A percentile compares a stretch with the other conserved stretches of the same genome.
These are phyloP conservation scores for Zostera marina DNA, from an alignment of 116 monocot genomes.

Conservation along the genomic window DNA sequence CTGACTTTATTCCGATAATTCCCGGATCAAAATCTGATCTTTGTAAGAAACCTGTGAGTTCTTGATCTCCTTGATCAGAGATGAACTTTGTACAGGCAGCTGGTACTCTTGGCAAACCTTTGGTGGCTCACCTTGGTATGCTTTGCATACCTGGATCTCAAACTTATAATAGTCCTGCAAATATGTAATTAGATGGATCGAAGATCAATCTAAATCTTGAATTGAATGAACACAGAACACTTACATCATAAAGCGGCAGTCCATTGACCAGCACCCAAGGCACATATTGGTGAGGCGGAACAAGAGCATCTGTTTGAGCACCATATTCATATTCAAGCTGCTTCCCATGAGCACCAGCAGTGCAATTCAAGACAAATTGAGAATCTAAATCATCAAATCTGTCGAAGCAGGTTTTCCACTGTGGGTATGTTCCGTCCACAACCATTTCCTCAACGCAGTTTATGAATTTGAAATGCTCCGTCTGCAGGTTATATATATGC, in stretches of 20 bases:
- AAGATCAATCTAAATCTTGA: too few species aligned
- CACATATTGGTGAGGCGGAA: constrained; percentile 67
- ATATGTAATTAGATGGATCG: too few species aligned
- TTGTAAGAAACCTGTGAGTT: constrained; percentile 2
- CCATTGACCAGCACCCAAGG: constrained; percentile 91
- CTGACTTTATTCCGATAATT: not conserved
- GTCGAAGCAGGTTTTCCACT: constrained; percentile 73
- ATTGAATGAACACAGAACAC: too few species aligned
- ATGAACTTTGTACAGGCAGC: not conserved
- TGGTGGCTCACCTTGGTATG: constrained; percentile 15
- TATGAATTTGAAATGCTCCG: constrained; percentile 66
- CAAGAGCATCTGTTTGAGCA: constrained; percentile 62
- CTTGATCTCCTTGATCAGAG: not conserved
- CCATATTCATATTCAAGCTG: constrained; percentile 78
- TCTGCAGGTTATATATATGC: too few species aligned
- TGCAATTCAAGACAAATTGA: constrained; percentile 42
- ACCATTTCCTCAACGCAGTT: constrained; percentile 72
- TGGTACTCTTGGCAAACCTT: constrained; percentile 13
- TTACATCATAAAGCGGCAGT: too few species aligned
- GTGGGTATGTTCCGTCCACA: constrained; percentile 27
- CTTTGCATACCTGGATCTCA: constrained; percentile 19
- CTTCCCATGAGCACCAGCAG: constrained; percentile 36
- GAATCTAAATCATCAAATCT: constrained; percentile 39
- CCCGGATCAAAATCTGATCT: not conserved
- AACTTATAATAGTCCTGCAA: constrained; percentile 14